phyloP scores from a whole-genome alignment of 1,284 basidiomycete species.

The Marasmius fiardii region DNA sequence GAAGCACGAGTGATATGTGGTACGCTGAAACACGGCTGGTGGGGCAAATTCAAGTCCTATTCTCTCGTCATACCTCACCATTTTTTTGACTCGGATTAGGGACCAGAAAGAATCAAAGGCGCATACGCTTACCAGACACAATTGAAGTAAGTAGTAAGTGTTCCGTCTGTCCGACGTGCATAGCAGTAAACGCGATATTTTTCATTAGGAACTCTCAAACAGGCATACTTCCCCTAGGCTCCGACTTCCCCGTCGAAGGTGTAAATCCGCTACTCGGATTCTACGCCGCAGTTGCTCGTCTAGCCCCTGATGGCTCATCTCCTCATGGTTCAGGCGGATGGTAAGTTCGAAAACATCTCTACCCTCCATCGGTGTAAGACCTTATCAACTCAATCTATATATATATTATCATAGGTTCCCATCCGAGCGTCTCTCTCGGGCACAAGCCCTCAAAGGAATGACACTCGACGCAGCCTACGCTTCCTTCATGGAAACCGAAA shows the following conservation, averaged over 20 bases:
- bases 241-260: constrained; percentile 50
- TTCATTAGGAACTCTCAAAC: background rate
- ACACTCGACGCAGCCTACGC: constrained; percentile 87
- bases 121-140: constrained; percentile 89
- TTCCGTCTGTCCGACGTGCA: background rate
- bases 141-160: constrained; percentile 50
- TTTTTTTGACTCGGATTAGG: constrained; percentile 51
- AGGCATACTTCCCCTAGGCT: constrained; percentile 7
- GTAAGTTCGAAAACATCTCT: constrained; percentile 38
- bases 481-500: constrained; percentile 68
- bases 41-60: constrained; percentile 17
- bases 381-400: constrained; percentile 1
- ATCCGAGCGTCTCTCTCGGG: constrained; percentile 66
- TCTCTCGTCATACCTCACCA: background rate
- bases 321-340: constrained; percentile 82
- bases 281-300: constrained; percentile 81
- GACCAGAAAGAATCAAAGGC: constrained; percentile 74
- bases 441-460: constrained; percentile 81
- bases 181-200: background rate
- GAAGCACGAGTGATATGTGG: constrained; percentile 85
- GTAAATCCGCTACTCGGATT: constrained; percentile 81
- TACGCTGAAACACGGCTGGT: constrained; percentile 83
- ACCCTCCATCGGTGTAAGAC: background rate
- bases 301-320: constrained; percentile 65
- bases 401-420: constrained; percentile 65